Evolutionary conservation across 1,139 yeast genomes (phyloP), one percentile per base, ranked within the genome.

Genomic region (Ashbya aceris): DNA sequence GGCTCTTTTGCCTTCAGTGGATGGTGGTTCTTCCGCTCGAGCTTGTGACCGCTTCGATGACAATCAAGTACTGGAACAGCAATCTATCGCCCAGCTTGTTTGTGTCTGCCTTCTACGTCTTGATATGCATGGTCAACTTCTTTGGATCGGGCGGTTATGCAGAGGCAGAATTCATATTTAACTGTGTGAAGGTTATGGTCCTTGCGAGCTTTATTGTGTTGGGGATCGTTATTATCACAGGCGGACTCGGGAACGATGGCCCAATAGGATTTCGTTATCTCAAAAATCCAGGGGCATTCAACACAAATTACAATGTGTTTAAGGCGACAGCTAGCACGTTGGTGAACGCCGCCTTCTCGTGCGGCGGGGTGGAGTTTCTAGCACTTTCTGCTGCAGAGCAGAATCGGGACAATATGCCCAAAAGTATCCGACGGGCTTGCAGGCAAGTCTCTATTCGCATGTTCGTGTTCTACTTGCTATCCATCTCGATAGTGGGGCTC

Each of bases 371-470:
- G 35, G 91, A 83, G 61, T 69, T 81, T 53, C 80, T 80, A 47
- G 93, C 91, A 40, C 68, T 85, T 50, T 86, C 91, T 27, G 86
- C 93, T 33, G 84, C 91, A 10, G 94, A 84, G 64, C 69, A 67
- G 39, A 77, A 81, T 59, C 94, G 93, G 42, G 71, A 69, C 53
- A 64, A 81, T 8, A 68, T 80, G 43, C 84, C 85, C 41, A 64
- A 67, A 44, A 84, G 85, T 33, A 73, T 76, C 47, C 78, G 77
- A 58, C 86, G 71, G 10, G 62, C 70, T 6, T 67, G 71, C 38
- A 55, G 60, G 11, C 84, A 78, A 53, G 84, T 79, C 13, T 72
- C 77, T 62, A 76, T 82, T 77, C 71, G 86, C 64, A 74, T 80
- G 48, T 55, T 76, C 20, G 60, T 79, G 34, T 77, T 80, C 61